Conservation (phyloP, 768 basidiomycete genomes). For the Termitomyces sp. region DNA sequence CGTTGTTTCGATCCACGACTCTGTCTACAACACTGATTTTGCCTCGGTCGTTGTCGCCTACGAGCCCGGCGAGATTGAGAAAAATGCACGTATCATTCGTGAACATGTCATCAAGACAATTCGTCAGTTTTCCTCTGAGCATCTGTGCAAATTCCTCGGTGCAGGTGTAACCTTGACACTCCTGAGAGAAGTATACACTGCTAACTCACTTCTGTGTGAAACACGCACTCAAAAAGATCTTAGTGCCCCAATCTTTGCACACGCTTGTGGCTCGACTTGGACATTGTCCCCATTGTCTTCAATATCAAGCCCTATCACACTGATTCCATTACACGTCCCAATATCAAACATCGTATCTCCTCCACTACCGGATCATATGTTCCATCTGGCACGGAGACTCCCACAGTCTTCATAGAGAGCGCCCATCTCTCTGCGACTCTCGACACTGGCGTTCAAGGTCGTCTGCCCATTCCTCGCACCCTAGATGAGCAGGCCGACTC, state of each 20-base stretch:
- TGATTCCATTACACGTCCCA: slow-evolving; percentile 71
- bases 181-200: slow-evolving; percentile 53
- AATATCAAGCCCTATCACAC: slow-evolving; percentile 82
- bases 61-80: slow-evolving; percentile 41
- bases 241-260: slow-evolving; percentile 81
- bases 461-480: slow-evolving; percentile 69
- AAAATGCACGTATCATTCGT: slow-evolving; percentile 58
- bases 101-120: slow-evolving; percentile 56
- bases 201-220: slow-evolving; percentile 10
- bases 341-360: slow-evolving; percentile 77
- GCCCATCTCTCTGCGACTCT: slow-evolving; percentile 41
- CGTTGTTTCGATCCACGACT: slow-evolving; percentile 78
- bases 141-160: slow-evolving; percentile 83
- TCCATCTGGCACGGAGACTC: slow-evolving; percentile 72
- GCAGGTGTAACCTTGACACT: slow-evolving; percentile 71
- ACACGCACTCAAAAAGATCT: slow-evolving; percentile 11
- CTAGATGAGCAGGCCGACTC: slow-evolving; percentile 84
- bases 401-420: slow-evolving; percentile 60
- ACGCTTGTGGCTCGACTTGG: slow-evolving; percentile 75
- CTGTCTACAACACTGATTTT: slow-evolving; percentile 80
- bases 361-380: slow-evolving; percentile 76
- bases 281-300: slow-evolving; percentile 81
- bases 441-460: slow-evolving; percentile 40
- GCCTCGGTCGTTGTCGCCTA: slow-evolving; percentile 52
- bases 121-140: slow-evolving; percentile 66